These are phyloP conservation scores for Pisolithus tinctorius DNA, from an alignment of 768 basidiomycete species.

Conservation along the genomic window DNA sequence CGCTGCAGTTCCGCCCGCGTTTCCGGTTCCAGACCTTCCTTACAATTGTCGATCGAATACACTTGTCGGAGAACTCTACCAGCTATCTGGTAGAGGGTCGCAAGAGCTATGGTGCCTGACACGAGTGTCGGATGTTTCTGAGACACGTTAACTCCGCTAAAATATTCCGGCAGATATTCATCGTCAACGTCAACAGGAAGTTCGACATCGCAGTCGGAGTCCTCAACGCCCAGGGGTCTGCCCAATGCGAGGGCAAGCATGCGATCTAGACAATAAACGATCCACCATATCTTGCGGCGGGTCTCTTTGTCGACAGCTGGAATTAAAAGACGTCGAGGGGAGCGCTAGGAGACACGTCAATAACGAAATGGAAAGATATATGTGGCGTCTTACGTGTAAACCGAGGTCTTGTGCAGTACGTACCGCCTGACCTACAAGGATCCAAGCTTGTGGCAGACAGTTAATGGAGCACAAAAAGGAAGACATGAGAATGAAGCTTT, in stretches of 20 bases:
- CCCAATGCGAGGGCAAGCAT: conserved; percentile 91
- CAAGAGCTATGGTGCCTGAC: conserved; percentile 73
- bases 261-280: conserved; percentile 82
- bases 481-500: conserved; percentile 83
- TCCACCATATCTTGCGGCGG: conserved; percentile 90
- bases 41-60: conserved; percentile 74
- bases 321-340: conserved; percentile 66
- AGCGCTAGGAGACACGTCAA: conserved; percentile 48
- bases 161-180: conserved; percentile 65
- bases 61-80: conserved; percentile 78
- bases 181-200: conserved; percentile 81
- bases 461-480: conserved; percentile 91
- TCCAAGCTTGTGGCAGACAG: conserved; percentile 91
- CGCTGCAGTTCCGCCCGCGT: conserved; percentile 70
- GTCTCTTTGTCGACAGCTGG: conserved; percentile 81
- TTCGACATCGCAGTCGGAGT: conserved; percentile 87
- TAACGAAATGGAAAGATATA: conserved; percentile 3
- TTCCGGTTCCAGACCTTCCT: conserved; percentile 66
- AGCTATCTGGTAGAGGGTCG: conserved; percentile 76
- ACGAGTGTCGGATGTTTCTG: conserved; percentile 63
- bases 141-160: conserved; percentile 51
- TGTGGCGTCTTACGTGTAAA: conserved; percentile 64
- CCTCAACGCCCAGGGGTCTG: conserved; percentile 82
- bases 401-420: conserved; percentile 88
- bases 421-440: conserved; percentile 85